A percentile compares a stretch with the other conserved stretches of the same genome.
These are phyloP conservation scores for Pestalotiopsis sp. DNA, from an alignment of 2,329 filamentous ascomycete genomes.

Conservation along the genomic window DNA sequence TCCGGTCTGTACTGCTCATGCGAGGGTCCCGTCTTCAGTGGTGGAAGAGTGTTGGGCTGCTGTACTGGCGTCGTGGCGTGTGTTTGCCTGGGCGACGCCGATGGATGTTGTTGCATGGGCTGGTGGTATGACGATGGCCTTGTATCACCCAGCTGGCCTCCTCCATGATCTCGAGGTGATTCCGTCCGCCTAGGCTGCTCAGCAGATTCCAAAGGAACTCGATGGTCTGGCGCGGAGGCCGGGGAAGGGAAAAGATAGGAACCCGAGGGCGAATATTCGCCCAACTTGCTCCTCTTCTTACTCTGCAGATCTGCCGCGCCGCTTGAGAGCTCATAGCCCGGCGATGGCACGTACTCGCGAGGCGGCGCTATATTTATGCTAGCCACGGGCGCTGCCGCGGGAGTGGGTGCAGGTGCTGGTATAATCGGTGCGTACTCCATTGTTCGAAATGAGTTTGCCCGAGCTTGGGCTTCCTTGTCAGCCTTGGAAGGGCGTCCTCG, in stretches of 20 bases:
- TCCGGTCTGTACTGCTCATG: conserved; percentile 24
- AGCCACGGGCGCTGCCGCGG: conserved; percentile 18
- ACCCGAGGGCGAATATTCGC: conserved; percentile 26
- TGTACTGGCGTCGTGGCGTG: conserved; percentile 23
- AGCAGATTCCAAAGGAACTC: conserved; percentile 28
- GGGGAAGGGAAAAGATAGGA: conserved; percentile 28
- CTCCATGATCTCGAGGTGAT: conserved; percentile 28
- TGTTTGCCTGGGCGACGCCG: conserved; percentile 16
- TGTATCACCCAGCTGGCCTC: conserved; percentile 20
- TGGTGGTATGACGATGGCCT: conserved; percentile 28
- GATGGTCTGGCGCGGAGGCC: conserved; percentile 28
- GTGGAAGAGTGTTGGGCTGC: conserved; percentile 20
- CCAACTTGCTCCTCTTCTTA: conserved; percentile 25
- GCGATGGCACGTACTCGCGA: conserved; percentile 32
- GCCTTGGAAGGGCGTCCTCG: conserved; percentile 46
- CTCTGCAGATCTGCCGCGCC: conserved; percentile 23
- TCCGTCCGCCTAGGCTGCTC: conserved; percentile 26
- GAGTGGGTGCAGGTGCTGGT: conserved; percentile 22
- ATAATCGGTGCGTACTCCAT: conserved; percentile 32
- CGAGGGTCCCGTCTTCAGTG: conserved; percentile 25
- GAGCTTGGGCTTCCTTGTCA: conserved; percentile 39
- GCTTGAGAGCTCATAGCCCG: conserved; percentile 31
- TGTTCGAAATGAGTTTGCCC: conserved; percentile 27
- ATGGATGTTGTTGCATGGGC: conserved; percentile 26
- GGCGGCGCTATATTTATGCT: conserved; percentile 23